Evolutionary conservation across 768 basidiomycete genomes (phyloP), one percentile per base, ranked within the genome.

Genomic region (Mycena chlorophos): DNA sequence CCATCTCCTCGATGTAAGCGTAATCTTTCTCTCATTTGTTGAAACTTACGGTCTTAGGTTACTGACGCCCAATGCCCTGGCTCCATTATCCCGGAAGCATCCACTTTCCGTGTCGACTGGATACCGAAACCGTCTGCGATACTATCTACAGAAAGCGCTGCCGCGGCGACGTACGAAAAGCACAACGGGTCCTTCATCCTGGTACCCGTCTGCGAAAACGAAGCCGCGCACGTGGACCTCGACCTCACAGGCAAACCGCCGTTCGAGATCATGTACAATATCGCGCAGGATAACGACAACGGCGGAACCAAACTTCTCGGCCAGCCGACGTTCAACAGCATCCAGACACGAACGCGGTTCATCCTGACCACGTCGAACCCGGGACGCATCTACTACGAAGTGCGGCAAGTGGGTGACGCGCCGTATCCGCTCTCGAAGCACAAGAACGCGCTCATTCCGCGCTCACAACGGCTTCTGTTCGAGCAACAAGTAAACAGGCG

Each of bases 251-350:
- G 94, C 49, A 85, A 86, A 20, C 86, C 92, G n/a, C 94, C 94
- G 0, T 98, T 95, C 81, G 88, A 96, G 67, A 86, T 96, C 58
- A 87, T 83, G 80, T 97, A 95, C 70, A 89, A 91, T 61, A 83
- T 93, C 51, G 91, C 88, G 1, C 80, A 83, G 66, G 79, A 86
- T 49, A 79, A 75, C 51, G 88, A 87, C 8, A 74, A 75, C 17
- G 88, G 90, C 3, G 87, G 84, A 5, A 88, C 84, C 2, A 83
- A 77, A 57, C 77, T 92, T 45, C 73, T 89, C 27, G 89, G 86
- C 54, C 88, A 91, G 60, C 86, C 88, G 1, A 85, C 83, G 1
- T 88, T 94, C 74, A 91, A 86, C 70, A 92, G 91, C 66, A 91
- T 94, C 37, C 90, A 92, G 62, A 78, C 84, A 10, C 81, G 81